A percentile compares a stretch with the other conserved stretches of the same genome.
Conservation (phyloP, 75 land plant genomes). For the Chamaecyparis obtusa region DNA sequence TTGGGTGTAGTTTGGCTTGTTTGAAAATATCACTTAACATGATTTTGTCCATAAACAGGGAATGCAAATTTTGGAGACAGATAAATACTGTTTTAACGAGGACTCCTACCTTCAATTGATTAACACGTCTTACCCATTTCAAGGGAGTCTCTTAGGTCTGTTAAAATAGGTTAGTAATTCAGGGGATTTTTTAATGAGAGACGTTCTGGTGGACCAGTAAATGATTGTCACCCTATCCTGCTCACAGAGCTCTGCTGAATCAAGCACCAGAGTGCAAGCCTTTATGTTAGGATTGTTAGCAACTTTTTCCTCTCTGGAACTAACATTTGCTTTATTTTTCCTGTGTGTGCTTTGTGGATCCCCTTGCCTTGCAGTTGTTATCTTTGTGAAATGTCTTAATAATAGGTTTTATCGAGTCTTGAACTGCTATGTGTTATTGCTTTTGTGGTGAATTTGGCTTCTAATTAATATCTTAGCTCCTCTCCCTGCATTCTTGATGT, state of each 20-base stretch:
- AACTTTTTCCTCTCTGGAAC: background rate
- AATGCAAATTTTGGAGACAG: background rate
- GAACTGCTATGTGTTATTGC: background rate
- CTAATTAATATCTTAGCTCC: background rate
- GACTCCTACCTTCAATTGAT: background rate
- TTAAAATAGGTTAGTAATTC: background rate
- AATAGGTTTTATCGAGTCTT: background rate
- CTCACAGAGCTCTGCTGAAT: background rate
- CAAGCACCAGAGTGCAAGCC: background rate
- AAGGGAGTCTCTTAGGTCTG: background rate
- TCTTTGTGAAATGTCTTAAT: background rate
- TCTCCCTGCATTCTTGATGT: background rate
- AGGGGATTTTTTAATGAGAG: background rate
- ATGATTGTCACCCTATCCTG: background rate
- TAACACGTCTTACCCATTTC: background rate
- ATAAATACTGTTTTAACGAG: background rate
- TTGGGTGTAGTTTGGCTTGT: background rate
- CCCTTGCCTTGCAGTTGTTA: background rate
- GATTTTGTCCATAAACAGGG: background rate
- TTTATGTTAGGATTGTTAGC: background rate
- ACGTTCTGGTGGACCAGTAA: background rate
- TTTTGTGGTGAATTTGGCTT: background rate
- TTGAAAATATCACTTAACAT: background rate
- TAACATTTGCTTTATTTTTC: background rate
- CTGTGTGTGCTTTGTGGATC: background rate